phyloP scores from a whole-genome alignment of 139 green algal species.

The Chlorella sorokiniana region DNA sequence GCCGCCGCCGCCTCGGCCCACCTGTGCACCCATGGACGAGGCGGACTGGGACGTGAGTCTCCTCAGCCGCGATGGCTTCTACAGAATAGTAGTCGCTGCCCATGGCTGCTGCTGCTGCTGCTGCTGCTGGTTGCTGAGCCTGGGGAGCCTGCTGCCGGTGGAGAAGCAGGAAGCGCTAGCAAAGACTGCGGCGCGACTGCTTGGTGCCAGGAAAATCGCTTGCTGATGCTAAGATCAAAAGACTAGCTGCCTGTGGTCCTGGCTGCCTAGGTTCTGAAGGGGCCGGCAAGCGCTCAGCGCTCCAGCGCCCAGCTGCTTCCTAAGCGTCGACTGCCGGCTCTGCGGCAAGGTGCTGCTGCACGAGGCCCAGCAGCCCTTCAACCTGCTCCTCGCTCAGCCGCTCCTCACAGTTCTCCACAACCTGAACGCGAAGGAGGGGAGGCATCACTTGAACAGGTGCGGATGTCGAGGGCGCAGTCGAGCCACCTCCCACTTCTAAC shows the following conservation, averaged over 20 bases:
- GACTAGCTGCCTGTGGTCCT: neutral
- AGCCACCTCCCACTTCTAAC: neutral
- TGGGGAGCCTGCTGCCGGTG: too few relatives aligned
- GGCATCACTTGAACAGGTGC: too few relatives aligned
- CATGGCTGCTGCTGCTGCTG: conserved; percentile 9
- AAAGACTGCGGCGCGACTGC: too few relatives aligned
- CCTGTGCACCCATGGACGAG: conserved; percentile 43
- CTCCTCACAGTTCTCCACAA: conserved; percentile 49
- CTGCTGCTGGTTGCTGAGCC: neutral
- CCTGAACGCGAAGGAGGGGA: conserved; percentile 8
- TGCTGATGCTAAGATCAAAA: too few relatives aligned
- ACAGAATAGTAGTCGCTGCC: conserved; percentile 45
- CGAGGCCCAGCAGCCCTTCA: conserved; percentile 47
- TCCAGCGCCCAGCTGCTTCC: neutral
- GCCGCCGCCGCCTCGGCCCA: neutral
- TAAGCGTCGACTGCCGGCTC: neutral
- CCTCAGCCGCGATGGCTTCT: conserved; percentile 45
- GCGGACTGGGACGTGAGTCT: conserved; percentile 44
- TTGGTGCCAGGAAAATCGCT: too few relatives aligned
- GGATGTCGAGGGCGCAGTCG: too few relatives aligned
- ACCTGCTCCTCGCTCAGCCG: conserved; percentile 55
- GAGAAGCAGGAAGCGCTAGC: too few relatives aligned
- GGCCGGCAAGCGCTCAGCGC: too few relatives aligned
- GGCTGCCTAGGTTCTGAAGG: conserved; percentile 2
- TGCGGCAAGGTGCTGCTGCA: conserved; percentile 22